phyloP scores from a whole-genome alignment of 2,329 filamentous ascomycete species.

The Colletotrichum sp. region DNA sequence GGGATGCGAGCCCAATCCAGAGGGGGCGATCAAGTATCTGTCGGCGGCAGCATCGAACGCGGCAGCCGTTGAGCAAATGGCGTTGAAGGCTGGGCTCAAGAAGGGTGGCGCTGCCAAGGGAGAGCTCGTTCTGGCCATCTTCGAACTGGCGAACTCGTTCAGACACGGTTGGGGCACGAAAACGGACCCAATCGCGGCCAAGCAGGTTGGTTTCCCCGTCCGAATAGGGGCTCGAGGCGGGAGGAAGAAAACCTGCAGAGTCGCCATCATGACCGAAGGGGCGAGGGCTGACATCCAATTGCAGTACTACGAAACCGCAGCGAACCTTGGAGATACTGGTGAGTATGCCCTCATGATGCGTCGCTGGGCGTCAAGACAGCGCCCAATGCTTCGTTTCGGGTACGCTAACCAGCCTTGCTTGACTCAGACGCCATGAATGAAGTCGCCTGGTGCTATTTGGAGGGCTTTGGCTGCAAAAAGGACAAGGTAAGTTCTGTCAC shows the following conservation, averaged over 20 bases:
- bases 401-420: constrained; percentile 19
- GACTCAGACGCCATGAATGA: constrained; percentile 92
- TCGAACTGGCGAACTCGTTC: constrained; percentile 92
- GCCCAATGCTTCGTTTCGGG: not conserved
- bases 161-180: constrained; percentile 92
- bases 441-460: constrained; percentile 91
- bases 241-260: not conserved
- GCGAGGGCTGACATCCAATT: not conserved
- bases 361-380: not conserved
- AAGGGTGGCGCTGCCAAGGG: constrained; percentile 95
- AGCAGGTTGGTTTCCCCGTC: constrained; percentile 56
- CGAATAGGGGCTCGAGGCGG: not conserved
- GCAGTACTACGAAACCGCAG: constrained; percentile 96
- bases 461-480: constrained; percentile 97
- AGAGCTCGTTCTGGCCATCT: constrained; percentile 94
- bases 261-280: not conserved
- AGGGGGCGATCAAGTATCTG: constrained; percentile 80
- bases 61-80: constrained; percentile 83
- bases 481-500: constrained; percentile 80
- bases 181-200: constrained; percentile 85
- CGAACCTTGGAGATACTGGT: constrained; percentile 90
- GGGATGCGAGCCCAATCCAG: constrained; percentile 79
- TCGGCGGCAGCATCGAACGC: constrained; percentile 90
- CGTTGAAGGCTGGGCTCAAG: constrained; percentile 84
- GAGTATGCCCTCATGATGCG: constrained; percentile 31